Percentiles rank a stretch among this genome's conserved stretches.
These are phyloP conservation scores for Lepidium campestre DNA, from an alignment of 441 rosid species.

Conservation along the genomic window DNA sequence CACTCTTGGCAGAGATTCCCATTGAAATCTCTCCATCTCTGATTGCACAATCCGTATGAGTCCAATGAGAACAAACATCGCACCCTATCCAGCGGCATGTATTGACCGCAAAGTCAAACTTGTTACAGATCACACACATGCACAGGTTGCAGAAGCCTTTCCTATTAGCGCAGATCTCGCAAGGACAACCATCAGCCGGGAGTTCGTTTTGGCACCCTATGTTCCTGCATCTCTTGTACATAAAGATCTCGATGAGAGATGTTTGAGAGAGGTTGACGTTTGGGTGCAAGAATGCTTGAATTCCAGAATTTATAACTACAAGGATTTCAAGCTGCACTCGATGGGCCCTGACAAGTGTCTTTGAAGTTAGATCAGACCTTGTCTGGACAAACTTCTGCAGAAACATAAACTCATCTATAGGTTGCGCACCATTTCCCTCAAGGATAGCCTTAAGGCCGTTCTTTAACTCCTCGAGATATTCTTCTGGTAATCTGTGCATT, in stretches of 20 bases:
- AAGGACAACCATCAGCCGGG: slow-evolving; percentile 89
- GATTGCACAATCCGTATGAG: slow-evolving; percentile 95
- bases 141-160: slow-evolving; percentile 96
- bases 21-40: slow-evolving; percentile 77
- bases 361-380: slow-evolving; percentile 75
- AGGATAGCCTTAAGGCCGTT: slow-evolving; percentile 65
- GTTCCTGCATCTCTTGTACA: slow-evolving; percentile 88
- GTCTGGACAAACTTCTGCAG: slow-evolving; percentile 79
- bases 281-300: slow-evolving; percentile 93
- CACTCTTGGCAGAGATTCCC: slow-evolving; percentile 72
- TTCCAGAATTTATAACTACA: slow-evolving; percentile 85
- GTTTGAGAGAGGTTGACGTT: slow-evolving; percentile 82
- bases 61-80: slow-evolving; percentile 95
- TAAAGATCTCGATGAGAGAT: slow-evolving; percentile 81
- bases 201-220: slow-evolving; percentile 83
- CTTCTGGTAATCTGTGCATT: slow-evolving; percentile 70
- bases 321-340: slow-evolving; percentile 86
- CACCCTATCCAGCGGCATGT: slow-evolving; percentile 99
- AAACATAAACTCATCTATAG: slow-evolving; percentile 65
- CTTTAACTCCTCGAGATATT: slow-evolving; percentile 77
- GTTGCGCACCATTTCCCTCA: slow-evolving; percentile 80
- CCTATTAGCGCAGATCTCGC: slow-evolving; percentile 70
- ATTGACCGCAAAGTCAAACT: slow-evolving; percentile 94
- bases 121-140: slow-evolving; percentile 96
- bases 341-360: slow-evolving; percentile 78